Conservation (phyloP, 257 asterid species). For the Verbascum thapsus region DNA sequence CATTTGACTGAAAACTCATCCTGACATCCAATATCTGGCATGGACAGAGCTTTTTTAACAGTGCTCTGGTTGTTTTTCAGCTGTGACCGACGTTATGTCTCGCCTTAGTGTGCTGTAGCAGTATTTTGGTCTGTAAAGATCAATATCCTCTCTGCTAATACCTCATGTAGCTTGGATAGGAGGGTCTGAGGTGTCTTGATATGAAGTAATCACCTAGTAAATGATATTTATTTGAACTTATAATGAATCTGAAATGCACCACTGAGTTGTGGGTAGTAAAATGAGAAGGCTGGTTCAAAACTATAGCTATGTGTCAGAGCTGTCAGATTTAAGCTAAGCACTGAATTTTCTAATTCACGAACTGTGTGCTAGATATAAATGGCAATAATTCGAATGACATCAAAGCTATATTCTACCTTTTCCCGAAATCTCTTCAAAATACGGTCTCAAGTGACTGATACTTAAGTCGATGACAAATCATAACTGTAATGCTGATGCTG, state of each 20-base stretch:
- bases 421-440: background rate
- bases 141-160: too few relatives aligned
- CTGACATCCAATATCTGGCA: background rate
- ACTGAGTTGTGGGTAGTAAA: background rate
- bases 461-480: conserved; percentile 9
- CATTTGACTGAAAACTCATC: background rate
- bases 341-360: too few relatives aligned
- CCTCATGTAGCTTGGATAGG: too few relatives aligned
- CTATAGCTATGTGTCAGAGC: conserved; percentile 4
- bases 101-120: background rate
- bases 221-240: background rate
- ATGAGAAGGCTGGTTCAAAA: too few relatives aligned
- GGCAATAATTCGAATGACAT: background rate
- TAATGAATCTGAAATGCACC: conserved; percentile 8
- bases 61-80: background rate
- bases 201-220: background rate
- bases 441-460: background rate
- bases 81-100: background rate
- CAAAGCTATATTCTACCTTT: background rate
- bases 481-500: background rate
- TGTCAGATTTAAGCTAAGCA: background rate
- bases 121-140: too few relatives aligned
- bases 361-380: background rate
- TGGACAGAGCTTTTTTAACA: background rate
- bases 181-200: too few relatives aligned